These are phyloP conservation scores for Lizonia empirigonia DNA, from an alignment of 2,329 filamentous ascomycete species.

Conservation along the genomic window DNA sequence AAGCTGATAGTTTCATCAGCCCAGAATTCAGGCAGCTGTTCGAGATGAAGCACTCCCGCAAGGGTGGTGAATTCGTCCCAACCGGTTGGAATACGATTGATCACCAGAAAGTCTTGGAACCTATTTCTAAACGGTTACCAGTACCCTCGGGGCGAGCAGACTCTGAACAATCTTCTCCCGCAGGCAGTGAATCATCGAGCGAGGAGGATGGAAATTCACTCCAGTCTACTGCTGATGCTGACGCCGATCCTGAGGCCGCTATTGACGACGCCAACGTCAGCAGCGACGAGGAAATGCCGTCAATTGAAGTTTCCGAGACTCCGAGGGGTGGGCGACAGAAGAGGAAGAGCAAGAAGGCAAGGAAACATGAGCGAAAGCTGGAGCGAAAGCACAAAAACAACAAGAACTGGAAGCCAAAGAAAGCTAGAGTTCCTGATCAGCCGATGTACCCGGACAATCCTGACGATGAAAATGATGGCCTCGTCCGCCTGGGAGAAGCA, in stretches of 20 bases:
- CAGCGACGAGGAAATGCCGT: conserved; percentile 46
- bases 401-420: conserved; percentile 43
- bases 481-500: conserved; percentile 81
- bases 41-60: conserved; percentile 69
- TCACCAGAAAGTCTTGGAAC: conserved; percentile 64
- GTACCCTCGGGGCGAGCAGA: conserved; percentile 39
- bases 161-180: conserved; percentile 40
- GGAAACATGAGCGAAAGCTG: conserved; percentile 37
- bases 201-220: conserved; percentile 43
- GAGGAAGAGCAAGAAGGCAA: conserved; percentile 42
- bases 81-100: conserved; percentile 71
- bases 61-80: conserved; percentile 64
- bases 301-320: conserved; percentile 33
- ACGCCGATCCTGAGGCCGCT: conserved; percentile 22
- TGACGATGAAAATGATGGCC: conserved; percentile 57
- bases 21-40: conserved; percentile 69
- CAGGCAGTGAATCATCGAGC: conserved; percentile 34
- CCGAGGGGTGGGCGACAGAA: conserved; percentile 37
- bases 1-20: conserved; percentile 65
- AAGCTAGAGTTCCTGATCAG: conserved; percentile 38
- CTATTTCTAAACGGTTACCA: conserved; percentile 55
- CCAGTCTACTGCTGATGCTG: conserved; percentile 34
- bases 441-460: conserved; percentile 38
- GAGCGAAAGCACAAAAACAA: conserved; percentile 39
- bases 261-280: conserved; percentile 42